A percentile compares a stretch with the other conserved stretches of the same genome.
Evolutionary conservation across 2,329 filamentous ascomycete genomes (phyloP).

Genomic region (Juglanconis sp.): DNA sequence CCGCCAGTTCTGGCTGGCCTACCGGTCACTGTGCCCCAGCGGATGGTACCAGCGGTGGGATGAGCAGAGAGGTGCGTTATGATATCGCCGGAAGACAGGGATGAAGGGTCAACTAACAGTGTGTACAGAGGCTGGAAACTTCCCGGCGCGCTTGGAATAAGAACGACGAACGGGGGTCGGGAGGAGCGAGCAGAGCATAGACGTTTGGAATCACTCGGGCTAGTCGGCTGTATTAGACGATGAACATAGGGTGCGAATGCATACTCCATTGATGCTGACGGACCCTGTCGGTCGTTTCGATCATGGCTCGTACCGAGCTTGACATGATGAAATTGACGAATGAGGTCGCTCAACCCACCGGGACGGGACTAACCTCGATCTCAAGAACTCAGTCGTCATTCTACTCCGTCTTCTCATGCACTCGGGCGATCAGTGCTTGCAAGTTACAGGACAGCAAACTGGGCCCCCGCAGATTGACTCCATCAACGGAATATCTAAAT

Average conservation of each 20-base stretch:
- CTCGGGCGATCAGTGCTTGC: too few relatives aligned
- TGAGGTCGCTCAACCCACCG: too few relatives aligned
- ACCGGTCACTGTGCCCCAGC: slow-evolving; percentile 95
- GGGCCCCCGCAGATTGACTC: too few relatives aligned
- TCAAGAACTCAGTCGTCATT: too few relatives aligned
- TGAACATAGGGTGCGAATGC: slow-evolving; percentile 23
- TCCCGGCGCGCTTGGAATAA: slow-evolving; percentile 65
- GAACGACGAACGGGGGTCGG: neutral
- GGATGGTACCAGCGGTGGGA: slow-evolving; percentile 95
- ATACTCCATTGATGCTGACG: slow-evolving; percentile 10
- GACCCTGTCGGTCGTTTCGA: neutral
- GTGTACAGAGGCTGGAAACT: slow-evolving; percentile 60
- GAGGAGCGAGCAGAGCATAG: slow-evolving; percentile 5
- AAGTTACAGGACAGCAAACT: too few relatives aligned
- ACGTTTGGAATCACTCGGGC: slow-evolving; percentile 10
- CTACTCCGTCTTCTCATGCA: too few relatives aligned
- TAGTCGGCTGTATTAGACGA: slow-evolving; percentile 15
- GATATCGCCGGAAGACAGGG: neutral
- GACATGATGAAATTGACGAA: too few relatives aligned
- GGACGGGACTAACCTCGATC: too few relatives aligned
- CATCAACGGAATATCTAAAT: too few relatives aligned
- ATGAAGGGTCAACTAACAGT: neutral
- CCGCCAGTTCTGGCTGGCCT: slow-evolving; percentile 94
- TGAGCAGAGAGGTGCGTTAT: slow-evolving; percentile 75
- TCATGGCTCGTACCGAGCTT: neutral